Conservation (phyloP, 2,329 filamentous ascomycete species). For the Fonsecaea monophora region DNA sequence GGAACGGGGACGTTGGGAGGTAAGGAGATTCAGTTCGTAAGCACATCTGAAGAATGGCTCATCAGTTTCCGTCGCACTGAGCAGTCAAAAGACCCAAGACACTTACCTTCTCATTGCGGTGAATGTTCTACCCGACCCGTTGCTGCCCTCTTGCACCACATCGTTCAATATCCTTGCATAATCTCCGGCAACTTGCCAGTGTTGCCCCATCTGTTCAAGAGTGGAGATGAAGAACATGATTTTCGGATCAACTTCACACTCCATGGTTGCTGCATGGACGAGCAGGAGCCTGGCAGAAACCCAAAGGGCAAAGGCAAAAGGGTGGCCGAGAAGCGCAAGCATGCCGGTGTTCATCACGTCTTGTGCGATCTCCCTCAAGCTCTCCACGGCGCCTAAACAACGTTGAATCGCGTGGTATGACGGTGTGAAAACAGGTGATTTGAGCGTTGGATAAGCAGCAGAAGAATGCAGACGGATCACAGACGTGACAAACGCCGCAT, state of each 20-base stretch:
- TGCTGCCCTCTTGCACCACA: conserved; percentile 74
- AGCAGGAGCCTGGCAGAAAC: conserved; percentile 85
- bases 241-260: conserved; percentile 72
- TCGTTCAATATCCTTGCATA: conserved; percentile 81
- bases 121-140: conserved; percentile 69
- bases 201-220: conserved; percentile 77
- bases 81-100: conserved; percentile 46
- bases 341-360: conserved; percentile 78
- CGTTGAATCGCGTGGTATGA: conserved; percentile 85
- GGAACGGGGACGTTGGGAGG: conserved; percentile 73
- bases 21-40: conserved; percentile 81
- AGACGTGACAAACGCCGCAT: conserved; percentile 88
- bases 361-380: conserved; percentile 77
- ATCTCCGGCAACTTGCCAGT: conserved; percentile 84
- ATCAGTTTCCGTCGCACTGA: not conserved
- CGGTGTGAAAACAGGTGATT: conserved; percentile 83
- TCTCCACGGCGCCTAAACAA: conserved; percentile 82
- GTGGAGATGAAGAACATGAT: conserved; percentile 83
- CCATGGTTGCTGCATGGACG: conserved; percentile 75
- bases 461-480: conserved; percentile 91
- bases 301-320: conserved; percentile 85
- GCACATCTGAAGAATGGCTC: conserved; percentile 11
- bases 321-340: conserved; percentile 80
- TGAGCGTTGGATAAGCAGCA: conserved; percentile 87
- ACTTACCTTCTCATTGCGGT: conserved; percentile 90